A percentile compares a stretch with the other conserved stretches of the same genome.
Evolutionary conservation across 1,284 basidiomycete species (phyloP).

Genomic region (Pyrrhoderma lamaoense): DNA sequence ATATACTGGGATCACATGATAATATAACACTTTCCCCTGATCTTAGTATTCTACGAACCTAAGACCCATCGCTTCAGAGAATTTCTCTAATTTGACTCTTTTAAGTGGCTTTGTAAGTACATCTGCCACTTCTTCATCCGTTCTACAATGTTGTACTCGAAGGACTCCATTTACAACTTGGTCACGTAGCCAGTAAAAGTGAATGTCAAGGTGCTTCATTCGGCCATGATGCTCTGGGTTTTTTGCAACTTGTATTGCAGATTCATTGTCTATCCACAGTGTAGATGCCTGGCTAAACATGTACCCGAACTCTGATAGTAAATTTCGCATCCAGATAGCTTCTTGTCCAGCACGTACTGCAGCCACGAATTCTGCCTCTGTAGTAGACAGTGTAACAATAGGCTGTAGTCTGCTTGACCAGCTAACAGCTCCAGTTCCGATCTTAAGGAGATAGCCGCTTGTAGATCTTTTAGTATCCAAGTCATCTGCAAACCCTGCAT

Average conservation of each 20-base stretch:
- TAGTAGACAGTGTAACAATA: conserved; percentile 26
- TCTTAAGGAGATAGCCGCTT: conserved; percentile 19
- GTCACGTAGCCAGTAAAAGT: conserved; percentile 24
- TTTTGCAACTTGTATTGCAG: conserved; percentile 23
- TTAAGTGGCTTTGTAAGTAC: conserved; percentile 20
- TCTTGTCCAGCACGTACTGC: conserved; percentile 26
- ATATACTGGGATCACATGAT: too few species aligned
- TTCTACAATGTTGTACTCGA: conserved; percentile 15
- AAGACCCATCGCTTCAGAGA: not conserved
- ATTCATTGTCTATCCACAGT: conserved; percentile 25
- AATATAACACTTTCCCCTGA: too few species aligned
- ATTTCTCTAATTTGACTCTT: not conserved
- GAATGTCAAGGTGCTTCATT: conserved; percentile 27
- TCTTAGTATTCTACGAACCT: too few species aligned
- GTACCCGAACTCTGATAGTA: conserved; percentile 27
- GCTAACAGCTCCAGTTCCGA: conserved; percentile 22
- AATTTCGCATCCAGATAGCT: conserved; percentile 29
- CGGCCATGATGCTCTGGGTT: conserved; percentile 25
- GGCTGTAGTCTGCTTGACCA: conserved; percentile 27
- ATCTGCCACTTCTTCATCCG: conserved; percentile 18
- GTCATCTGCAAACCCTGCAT: conserved; percentile 6
- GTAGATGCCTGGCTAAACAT: conserved; percentile 16
- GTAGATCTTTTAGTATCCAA: conserved; percentile 6
- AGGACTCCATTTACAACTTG: conserved; percentile 19
- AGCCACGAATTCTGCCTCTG: conserved; percentile 31